phyloP scores from a whole-genome alignment of 352 stramenopile genomes.

The Globisporangium nodosum region DNA sequence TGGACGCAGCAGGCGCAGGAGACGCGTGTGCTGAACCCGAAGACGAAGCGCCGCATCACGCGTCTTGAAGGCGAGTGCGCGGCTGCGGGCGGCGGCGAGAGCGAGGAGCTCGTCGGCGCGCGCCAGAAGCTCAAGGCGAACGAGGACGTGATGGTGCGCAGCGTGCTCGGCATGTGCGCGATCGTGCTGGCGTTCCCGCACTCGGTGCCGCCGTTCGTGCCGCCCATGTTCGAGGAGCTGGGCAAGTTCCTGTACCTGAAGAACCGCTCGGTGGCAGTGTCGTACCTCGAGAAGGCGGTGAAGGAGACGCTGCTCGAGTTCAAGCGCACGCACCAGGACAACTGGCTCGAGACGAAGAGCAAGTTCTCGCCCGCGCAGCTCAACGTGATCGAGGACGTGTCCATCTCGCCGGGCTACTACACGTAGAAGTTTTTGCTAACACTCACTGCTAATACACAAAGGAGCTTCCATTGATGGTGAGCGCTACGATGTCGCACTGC shows the following conservation, averaged over 20 bases:
- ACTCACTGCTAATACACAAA: no score
- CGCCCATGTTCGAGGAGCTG: constrained; percentile 68
- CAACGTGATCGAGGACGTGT: constrained; percentile 69
- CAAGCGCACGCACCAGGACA: constrained; percentile 80
- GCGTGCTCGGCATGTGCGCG: constrained; percentile 61
- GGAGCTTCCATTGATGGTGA: no score
- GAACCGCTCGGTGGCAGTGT: constrained; percentile 42
- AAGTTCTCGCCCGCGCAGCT: constrained; percentile 55
- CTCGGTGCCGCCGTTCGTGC: constrained; percentile 60
- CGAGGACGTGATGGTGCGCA: constrained; percentile 53
- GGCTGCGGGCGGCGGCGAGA: background rate
- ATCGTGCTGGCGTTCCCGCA: constrained; percentile 76
- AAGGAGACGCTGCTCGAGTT: constrained; percentile 83
- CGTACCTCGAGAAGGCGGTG: constrained; percentile 63
- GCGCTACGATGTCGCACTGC: no score
- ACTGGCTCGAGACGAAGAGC: constrained; percentile 70
- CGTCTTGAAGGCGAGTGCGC: constrained; percentile 28
- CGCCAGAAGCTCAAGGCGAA: constrained; percentile 35
- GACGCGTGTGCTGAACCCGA: constrained; percentile 46
- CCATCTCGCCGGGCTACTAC: constrained; percentile 77
- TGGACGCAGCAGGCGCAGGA: constrained; percentile 33
- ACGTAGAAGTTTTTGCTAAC: constrained; percentile 14
- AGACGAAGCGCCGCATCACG: constrained; percentile 48
- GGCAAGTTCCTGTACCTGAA: constrained; percentile 68
- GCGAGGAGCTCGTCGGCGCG: constrained; percentile 29